Conservation (phyloP, 345 rosid species). For the Psidium friedrichsthalianum region DNA sequence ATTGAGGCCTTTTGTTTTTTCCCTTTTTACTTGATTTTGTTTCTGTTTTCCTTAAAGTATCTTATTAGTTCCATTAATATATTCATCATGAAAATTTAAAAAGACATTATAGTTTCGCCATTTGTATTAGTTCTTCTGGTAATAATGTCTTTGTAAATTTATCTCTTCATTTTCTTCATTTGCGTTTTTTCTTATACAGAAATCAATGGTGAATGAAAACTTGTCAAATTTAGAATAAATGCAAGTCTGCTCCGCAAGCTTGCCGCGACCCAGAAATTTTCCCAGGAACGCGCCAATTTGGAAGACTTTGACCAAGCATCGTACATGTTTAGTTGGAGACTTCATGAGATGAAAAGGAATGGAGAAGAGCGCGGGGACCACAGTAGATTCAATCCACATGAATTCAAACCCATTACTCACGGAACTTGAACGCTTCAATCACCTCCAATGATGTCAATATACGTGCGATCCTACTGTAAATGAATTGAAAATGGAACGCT, state of each 20-base stretch:
- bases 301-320: not conserved
- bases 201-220: too few relatives aligned
- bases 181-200: too few relatives aligned
- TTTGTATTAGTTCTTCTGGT: too few relatives aligned
- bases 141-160: too few relatives aligned
- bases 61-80: not conserved
- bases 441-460: too few relatives aligned
- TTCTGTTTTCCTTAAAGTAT: not conserved
- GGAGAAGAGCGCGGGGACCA: not conserved
- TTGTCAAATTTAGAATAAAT: not conserved
- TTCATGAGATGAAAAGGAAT: not conserved
- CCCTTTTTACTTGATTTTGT: not conserved
- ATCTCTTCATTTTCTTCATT: too few relatives aligned
- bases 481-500: too few relatives aligned
- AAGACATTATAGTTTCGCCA: too few relatives aligned
- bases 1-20: not conserved
- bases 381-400: not conserved
- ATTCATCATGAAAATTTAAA: not conserved
- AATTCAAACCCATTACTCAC: not conserved
- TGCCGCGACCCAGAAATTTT: too few relatives aligned
- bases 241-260: too few relatives aligned
- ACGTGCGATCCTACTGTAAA: too few relatives aligned
- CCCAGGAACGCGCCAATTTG: not conserved
- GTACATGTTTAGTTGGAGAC: not conserved
- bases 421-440: not conserved